phyloP scores from a whole-genome alignment of 345 rosid genomes.

The Mangifera indica region DNA sequence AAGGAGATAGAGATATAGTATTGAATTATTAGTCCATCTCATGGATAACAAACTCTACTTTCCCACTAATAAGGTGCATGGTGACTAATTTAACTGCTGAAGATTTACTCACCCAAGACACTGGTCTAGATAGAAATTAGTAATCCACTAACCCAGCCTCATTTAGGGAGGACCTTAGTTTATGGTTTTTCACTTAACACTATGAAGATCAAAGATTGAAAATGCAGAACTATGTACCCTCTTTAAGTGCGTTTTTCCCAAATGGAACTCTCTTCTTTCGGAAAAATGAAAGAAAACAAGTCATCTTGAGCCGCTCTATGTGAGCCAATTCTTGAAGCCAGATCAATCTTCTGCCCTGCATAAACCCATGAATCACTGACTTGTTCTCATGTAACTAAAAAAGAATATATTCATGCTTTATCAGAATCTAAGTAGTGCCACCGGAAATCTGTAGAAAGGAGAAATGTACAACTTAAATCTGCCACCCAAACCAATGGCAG shows the following conservation, averaged over 20 bases:
- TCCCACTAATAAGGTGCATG: background rate
- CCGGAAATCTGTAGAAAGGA: background rate
- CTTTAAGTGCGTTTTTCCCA: conserved; percentile 28
- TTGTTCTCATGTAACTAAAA: conserved; percentile 4
- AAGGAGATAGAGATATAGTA: too few species aligned
- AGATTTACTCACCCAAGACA: background rate
- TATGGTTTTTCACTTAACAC: background rate
- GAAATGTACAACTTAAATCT: background rate
- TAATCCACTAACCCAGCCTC: conserved; percentile 3
- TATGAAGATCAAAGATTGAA: background rate
- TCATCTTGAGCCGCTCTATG: conserved; percentile 32
- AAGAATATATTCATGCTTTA: background rate
- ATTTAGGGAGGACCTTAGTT: background rate
- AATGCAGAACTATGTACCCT: conserved; percentile 37
- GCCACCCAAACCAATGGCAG: background rate
- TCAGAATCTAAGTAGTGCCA: background rate
- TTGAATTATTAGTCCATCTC: background rate
- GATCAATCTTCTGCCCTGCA: conserved; percentile 18
- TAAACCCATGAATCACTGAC: conserved; percentile 7
- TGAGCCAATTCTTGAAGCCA: conserved; percentile 11
- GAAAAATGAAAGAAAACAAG: conserved; percentile 32
- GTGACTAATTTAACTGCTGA: background rate
- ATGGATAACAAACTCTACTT: background rate
- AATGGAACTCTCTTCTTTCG: conserved; percentile 29
- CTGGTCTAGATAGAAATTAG: background rate